phyloP scores from a whole-genome alignment of 495 filamentous ascomycete genomes.

The Xanthoparmelia taractica region DNA sequence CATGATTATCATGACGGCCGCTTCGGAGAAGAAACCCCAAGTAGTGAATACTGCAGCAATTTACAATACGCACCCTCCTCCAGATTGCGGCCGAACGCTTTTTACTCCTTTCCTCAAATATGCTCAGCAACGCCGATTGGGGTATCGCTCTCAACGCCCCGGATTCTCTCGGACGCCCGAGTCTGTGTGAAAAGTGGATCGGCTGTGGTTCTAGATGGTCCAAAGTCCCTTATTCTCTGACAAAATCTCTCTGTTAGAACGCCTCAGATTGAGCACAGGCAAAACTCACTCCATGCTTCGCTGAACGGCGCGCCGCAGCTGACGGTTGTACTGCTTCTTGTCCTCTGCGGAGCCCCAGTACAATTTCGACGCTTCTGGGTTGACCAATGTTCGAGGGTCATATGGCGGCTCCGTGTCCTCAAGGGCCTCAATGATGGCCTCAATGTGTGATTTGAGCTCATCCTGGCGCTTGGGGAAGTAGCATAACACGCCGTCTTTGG shows the following conservation, averaged over 20 bases:
- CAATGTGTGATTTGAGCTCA: slow-evolving; percentile 76
- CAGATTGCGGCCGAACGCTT: neutral
- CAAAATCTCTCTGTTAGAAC: neutral
- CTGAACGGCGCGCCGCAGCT: slow-evolving; percentile 56
- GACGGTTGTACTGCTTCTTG: slow-evolving; percentile 74
- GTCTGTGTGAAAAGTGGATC: neutral
- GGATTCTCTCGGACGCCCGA: neutral
- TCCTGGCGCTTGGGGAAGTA: slow-evolving; percentile 69
- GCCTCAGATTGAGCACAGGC: neutral
- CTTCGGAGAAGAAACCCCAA: neutral
- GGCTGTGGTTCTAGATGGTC: neutral
- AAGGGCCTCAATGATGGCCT: slow-evolving; percentile 71
- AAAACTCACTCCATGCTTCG: slow-evolving; percentile 44
- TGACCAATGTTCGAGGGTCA: slow-evolving; percentile 82
- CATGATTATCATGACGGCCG: neutral
- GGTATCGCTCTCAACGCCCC: slow-evolving; percentile 10
- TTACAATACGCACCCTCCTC: neutral
- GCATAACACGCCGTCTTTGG: slow-evolving; percentile 68
- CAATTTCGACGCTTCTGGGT: slow-evolving; percentile 76
- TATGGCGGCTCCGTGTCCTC: slow-evolving; percentile 84
- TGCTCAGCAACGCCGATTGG: slow-evolving; percentile 14
- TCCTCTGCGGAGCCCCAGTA: slow-evolving; percentile 79
- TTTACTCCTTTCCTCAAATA: neutral
- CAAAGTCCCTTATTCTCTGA: slow-evolving; percentile 11
- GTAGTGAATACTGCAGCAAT: neutral